phyloP scores from a whole-genome alignment of 2,329 filamentous ascomycete species.

The Chalara sp. region DNA sequence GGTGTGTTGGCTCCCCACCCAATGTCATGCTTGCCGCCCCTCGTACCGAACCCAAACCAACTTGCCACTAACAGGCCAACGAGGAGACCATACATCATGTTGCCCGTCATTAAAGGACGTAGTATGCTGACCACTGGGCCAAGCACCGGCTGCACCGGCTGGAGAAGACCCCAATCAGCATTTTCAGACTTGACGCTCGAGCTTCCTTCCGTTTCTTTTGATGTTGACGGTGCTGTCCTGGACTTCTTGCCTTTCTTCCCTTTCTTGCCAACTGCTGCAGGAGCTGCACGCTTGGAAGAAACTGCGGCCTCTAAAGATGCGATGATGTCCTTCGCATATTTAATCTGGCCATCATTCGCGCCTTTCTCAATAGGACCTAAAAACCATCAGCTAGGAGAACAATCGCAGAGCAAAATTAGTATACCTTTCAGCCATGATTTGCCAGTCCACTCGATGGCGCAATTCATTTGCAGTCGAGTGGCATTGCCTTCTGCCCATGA shows the following conservation, averaged over 20 bases:
- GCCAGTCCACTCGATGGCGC: constrained; percentile 88
- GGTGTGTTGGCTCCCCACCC: constrained; percentile 38
- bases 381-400: constrained; percentile 2
- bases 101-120: constrained; percentile 65
- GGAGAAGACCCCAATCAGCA: constrained; percentile 70
- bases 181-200: constrained; percentile 27
- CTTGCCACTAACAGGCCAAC: constrained; percentile 66
- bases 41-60: constrained; percentile 57
- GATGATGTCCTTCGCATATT: constrained; percentile 76
- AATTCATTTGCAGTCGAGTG: constrained; percentile 82
- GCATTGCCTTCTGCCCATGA: constrained; percentile 85
- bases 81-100: constrained; percentile 70
- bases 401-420: constrained; percentile 12
- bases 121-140: constrained; percentile 65
- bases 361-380: constrained; percentile 92
- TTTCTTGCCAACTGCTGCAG: constrained; percentile 44
- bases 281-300: constrained; percentile 50
- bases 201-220: constrained; percentile 30
- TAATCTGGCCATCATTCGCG: constrained; percentile 79
- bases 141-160: constrained; percentile 65
- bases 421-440: constrained; percentile 97
- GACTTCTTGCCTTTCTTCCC: constrained; percentile 42
- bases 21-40: constrained; percentile 32
- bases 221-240: constrained; percentile 38
- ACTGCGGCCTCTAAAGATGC: constrained; percentile 68